phyloP scores from a whole-genome alignment of 2,329 filamentous ascomycete species.

The Talaromyces piceae region DNA sequence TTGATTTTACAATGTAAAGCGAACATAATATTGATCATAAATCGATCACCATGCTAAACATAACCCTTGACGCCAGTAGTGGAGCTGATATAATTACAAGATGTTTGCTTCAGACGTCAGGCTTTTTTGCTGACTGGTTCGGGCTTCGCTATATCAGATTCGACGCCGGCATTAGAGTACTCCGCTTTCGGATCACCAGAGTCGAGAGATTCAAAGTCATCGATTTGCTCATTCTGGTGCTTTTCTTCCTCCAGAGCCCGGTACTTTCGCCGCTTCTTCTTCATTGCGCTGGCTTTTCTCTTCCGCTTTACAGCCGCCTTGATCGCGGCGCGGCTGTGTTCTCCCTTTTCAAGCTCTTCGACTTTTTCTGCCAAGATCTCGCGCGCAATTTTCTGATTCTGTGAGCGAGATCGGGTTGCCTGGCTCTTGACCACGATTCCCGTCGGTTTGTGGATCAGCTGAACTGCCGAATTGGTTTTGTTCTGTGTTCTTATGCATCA shows the following conservation, averaged over 20 bases:
- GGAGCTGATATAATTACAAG: too few species aligned
- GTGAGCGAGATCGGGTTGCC: constrained; percentile 74
- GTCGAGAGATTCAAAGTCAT: background rate
- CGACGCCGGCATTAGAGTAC: background rate
- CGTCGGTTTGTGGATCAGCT: constrained; percentile 82
- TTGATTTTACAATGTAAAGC: too few species aligned
- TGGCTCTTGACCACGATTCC: constrained; percentile 93
- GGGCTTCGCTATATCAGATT: too few species aligned
- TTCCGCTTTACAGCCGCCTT: constrained; percentile 76
- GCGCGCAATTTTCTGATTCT: constrained; percentile 82
- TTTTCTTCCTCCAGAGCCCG: constrained; percentile 26
- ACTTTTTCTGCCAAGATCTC: constrained; percentile 66
- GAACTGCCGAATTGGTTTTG: constrained; percentile 92
- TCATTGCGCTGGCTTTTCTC: constrained; percentile 37
- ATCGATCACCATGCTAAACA: too few species aligned
- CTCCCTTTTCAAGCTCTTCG: constrained; percentile 68
- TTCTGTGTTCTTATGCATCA: constrained; percentile 47
- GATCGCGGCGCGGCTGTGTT: constrained; percentile 68
- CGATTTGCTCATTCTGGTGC: constrained; percentile 8
- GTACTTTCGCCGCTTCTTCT: constrained; percentile 41
- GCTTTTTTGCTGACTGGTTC: too few species aligned
- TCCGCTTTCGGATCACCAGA: constrained; percentile 12
- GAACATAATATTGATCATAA: too few species aligned
- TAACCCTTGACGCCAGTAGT: too few species aligned
- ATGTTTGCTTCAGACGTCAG: too few species aligned